A percentile compares a stretch with the other conserved stretches of the same genome.
Evolutionary conservation across 2,329 filamentous ascomycete species (phyloP).

Genomic region (Botrytis medusae): DNA sequence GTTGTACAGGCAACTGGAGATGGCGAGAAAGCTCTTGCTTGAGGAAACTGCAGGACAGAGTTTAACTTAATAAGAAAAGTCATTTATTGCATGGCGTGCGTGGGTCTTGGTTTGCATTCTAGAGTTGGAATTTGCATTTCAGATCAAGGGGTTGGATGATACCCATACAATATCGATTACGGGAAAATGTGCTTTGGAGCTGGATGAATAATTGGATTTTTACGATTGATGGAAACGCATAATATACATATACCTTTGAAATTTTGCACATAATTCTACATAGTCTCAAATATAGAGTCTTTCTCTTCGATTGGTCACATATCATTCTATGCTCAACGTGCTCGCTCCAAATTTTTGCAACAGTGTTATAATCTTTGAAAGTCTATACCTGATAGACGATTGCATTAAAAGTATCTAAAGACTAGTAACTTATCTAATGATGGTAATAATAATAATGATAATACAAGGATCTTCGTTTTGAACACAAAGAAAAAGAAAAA

Average conservation of each 20-base stretch:
- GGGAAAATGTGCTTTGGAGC: neutral
- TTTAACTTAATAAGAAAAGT: neutral
- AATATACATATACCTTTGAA: neutral
- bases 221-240: slow-evolving; percentile 1
- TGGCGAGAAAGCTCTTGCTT: neutral
- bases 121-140: neutral
- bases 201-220: neutral
- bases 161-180: neutral
- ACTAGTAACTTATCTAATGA: neutral
- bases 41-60: neutral
- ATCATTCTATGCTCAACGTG: neutral
- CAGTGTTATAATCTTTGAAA: neutral
- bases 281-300: neutral
- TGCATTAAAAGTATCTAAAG: neutral
- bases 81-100: slow-evolving; percentile 1
- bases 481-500: neutral
- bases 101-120: neutral
- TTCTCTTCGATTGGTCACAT: neutral
- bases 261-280: neutral
- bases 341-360: neutral
- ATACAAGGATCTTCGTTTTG: neutral
- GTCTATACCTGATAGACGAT: neutral
- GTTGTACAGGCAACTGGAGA: slow-evolving; percentile 13
- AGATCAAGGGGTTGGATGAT: neutral
- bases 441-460: neutral